Evolutionary conservation across 2,329 filamentous ascomycete species (phyloP).

Genomic region (Pseudocercospora crystallina): DNA sequence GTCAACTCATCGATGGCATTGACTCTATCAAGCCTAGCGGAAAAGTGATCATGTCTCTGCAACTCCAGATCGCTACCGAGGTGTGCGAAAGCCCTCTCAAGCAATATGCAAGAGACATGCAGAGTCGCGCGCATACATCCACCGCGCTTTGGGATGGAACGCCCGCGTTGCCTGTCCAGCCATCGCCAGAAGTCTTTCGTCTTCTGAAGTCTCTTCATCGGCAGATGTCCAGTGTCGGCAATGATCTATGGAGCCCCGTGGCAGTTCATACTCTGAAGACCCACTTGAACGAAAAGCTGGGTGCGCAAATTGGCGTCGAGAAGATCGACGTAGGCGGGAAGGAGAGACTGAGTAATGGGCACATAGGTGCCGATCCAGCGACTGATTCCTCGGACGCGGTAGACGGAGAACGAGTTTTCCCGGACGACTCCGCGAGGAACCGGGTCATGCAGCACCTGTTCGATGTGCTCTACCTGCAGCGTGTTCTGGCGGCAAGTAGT

Average conservation of each 20-base stretch:
- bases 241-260: conserved; percentile 76
- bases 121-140: conserved; percentile 39
- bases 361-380: conserved; percentile 3
- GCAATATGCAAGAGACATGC: conserved; percentile 8
- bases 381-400: conserved; percentile 17
- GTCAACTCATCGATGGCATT: conserved; percentile 8
- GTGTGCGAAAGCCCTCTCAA: conserved; percentile 41
- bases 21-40: conserved; percentile 28
- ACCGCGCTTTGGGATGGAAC: conserved; percentile 77
- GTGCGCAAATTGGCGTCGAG: conserved; percentile 39
- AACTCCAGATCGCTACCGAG: conserved; percentile 58
- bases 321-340: conserved; percentile 18
- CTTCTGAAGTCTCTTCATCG: conserved; percentile 66
- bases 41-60: conserved; percentile 62
- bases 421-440: conserved; percentile 1
- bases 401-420: conserved; percentile 8
- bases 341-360: conserved; percentile 18
- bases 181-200: conserved; percentile 71
- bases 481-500: conserved; percentile 13
- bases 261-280: conserved; percentile 65
- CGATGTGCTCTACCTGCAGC: conserved; percentile 45
- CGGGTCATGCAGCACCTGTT: conserved; percentile 42
- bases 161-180: conserved; percentile 73
- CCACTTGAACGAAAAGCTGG: conserved; percentile 54
- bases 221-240: conserved; percentile 68